Percentiles rank a stretch among this genome's conserved stretches.
These are phyloP conservation scores for Cotoneaster glaucophyllus DNA, from an alignment of 306 rosid genomes.

Conservation along the genomic window DNA sequence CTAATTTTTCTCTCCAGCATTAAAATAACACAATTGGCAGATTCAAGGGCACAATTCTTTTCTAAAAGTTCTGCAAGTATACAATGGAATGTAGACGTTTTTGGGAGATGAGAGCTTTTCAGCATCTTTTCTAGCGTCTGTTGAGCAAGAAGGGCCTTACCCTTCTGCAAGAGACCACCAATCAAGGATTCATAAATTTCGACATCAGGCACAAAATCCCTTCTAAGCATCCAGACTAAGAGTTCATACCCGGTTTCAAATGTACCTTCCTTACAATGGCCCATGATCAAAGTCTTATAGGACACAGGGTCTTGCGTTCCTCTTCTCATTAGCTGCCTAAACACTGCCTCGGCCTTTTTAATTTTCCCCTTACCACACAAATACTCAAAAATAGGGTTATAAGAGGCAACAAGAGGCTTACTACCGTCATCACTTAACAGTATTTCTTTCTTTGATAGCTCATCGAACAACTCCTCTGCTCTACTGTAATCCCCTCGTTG, in stretches of 20 bases:
- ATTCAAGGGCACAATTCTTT: slow-evolving; percentile 45
- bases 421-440: slow-evolving; percentile 47
- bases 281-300: slow-evolving; percentile 67
- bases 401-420: slow-evolving; percentile 74
- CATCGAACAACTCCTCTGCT: slow-evolving; percentile 68
- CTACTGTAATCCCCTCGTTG: slow-evolving; percentile 37
- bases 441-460: slow-evolving; percentile 49
- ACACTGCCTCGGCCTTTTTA: slow-evolving; percentile 61
- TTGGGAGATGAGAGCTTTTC: slow-evolving; percentile 62
- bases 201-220: slow-evolving; percentile 60
- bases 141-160: slow-evolving; percentile 65
- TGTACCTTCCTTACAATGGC: slow-evolving; percentile 70
- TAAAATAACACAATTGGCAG: slow-evolving; percentile 44
- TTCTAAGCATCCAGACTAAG: slow-evolving; percentile 66
- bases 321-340: slow-evolving; percentile 79
- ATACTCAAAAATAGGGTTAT: slow-evolving; percentile 56
- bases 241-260: slow-evolving; percentile 57
- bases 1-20: slow-evolving; percentile 67
- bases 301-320: slow-evolving; percentile 77
- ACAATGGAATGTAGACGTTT: slow-evolving; percentile 58
- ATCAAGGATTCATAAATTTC: slow-evolving; percentile 55
- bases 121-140: slow-evolving; percentile 73
- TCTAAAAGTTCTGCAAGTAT: slow-evolving; percentile 56
- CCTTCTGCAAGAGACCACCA: slow-evolving; percentile 55
- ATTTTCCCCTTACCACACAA: slow-evolving; percentile 64